A percentile compares a stretch with the other conserved stretches of the same genome.
phyloP scores from a whole-genome alignment of 768 basidiomycete genomes.

The Butyriboletus loyo region DNA sequence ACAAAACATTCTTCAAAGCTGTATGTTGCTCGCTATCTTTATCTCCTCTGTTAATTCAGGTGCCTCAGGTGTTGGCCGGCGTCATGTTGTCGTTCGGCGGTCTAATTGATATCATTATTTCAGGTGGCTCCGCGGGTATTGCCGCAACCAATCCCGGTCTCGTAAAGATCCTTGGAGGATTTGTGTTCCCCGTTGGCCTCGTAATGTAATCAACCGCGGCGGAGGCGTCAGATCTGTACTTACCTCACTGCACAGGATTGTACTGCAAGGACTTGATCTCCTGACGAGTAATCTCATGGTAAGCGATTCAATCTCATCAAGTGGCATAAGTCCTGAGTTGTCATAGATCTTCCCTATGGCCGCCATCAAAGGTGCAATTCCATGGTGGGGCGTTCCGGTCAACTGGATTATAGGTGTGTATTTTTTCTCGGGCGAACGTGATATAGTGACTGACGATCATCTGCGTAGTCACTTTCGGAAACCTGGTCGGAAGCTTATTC shows the following conservation, averaged over 20 bases:
- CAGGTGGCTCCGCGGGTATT: constrained; percentile 55
- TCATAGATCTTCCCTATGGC: constrained; percentile 71
- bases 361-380: constrained; percentile 53
- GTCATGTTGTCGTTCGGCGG: constrained; percentile 76
- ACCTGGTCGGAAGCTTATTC: constrained; percentile 66
- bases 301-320: background rate
- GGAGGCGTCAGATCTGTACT: background rate
- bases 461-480: constrained; percentile 61
- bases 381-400: constrained; percentile 65
- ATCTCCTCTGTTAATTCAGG: background rate
- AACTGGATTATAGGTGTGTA: constrained; percentile 66
- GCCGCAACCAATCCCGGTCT: constrained; percentile 58
- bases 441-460: constrained; percentile 1
- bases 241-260: constrained; percentile 48
- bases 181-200: constrained; percentile 75
- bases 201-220: constrained; percentile 51
- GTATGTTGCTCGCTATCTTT: constrained; percentile 37
- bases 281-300: constrained; percentile 80
- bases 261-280: constrained; percentile 66
- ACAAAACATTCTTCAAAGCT: constrained; percentile 64
- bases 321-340: background rate
- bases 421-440: background rate
- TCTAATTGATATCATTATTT: constrained; percentile 55
- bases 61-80: constrained; percentile 59
- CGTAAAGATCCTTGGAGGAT: constrained; percentile 61